These are phyloP conservation scores for Pseudogymnoascus sp. DNA, from an alignment of 2,329 filamentous ascomycete species.

Conservation along the genomic window DNA sequence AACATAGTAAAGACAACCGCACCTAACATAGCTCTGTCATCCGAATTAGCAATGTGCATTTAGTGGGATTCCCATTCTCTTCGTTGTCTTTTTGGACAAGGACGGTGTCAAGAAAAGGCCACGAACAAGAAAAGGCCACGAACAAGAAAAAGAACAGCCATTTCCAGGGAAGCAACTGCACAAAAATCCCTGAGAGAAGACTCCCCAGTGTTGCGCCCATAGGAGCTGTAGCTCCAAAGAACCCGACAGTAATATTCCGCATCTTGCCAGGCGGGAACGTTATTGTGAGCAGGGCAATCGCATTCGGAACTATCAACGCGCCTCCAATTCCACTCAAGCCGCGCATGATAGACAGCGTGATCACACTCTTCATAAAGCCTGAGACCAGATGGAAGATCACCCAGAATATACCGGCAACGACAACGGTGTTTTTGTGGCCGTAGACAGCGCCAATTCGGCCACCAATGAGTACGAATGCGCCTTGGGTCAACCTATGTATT, in stretches of 20 bases:
- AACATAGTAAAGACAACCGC: conserved; percentile 4
- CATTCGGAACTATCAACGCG: conserved; percentile 43
- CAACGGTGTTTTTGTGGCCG: conserved; percentile 40
- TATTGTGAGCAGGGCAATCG: conserved; percentile 39
- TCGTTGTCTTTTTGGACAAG: neutral
- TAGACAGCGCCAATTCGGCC: conserved; percentile 45
- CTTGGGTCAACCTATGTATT: conserved; percentile 35
- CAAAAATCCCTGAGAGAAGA: conserved; percentile 32
- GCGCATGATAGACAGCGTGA: conserved; percentile 35
- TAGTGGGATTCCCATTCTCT: neutral
- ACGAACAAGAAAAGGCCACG: neutral
- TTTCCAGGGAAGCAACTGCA: conserved; percentile 29
- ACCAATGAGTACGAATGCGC: conserved; percentile 43
- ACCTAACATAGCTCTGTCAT: conserved; percentile 8
- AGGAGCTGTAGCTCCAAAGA: conserved; percentile 40
- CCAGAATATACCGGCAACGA: conserved; percentile 36
- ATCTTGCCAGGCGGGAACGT: conserved; percentile 38
- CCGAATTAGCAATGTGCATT: neutral
- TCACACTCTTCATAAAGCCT: conserved; percentile 35
- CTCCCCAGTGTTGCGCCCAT: conserved; percentile 37
- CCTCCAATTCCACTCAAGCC: conserved; percentile 43
- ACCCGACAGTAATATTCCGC: conserved; percentile 37
- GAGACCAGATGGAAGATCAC: conserved; percentile 35
- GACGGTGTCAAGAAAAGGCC: neutral
- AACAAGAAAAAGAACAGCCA: conserved; percentile 25